Percentiles rank a stretch among this genome's conserved stretches.
Evolutionary conservation across 306 rosid genomes (phyloP).

Genomic region (Clitoria ternatea): DNA sequence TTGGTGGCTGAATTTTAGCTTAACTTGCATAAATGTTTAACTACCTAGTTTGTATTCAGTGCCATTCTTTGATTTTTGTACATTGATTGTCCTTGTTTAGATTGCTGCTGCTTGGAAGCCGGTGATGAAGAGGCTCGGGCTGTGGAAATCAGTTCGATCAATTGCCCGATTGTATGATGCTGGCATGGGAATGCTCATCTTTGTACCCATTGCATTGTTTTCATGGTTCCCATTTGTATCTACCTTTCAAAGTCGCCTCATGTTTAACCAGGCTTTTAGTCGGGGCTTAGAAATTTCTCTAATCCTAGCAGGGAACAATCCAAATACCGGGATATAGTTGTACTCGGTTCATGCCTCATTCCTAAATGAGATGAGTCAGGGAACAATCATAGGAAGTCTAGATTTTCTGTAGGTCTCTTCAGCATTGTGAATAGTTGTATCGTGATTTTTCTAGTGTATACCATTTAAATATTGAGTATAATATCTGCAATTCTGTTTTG

Average conservation of each 20-base stretch:
- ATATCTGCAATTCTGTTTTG: neutral
- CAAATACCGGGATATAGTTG: slow-evolving; percentile 57
- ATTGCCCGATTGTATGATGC: slow-evolving; percentile 87
- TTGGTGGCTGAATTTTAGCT: slow-evolving; percentile 13
- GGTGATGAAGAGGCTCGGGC: slow-evolving; percentile 55
- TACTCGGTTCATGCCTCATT: neutral
- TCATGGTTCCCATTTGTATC: slow-evolving; percentile 97
- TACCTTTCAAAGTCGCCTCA: slow-evolving; percentile 89
- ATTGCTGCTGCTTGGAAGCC: slow-evolving; percentile 97
- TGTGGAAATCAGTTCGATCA: slow-evolving; percentile 87
- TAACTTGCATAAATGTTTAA: neutral
- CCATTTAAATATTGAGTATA: neutral
- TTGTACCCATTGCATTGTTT: slow-evolving; percentile 69
- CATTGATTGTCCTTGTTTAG: slow-evolving; percentile 38
- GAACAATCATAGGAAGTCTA: neutral
- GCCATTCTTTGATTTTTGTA: neutral
- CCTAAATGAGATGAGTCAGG: neutral
- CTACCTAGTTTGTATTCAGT: neutral
- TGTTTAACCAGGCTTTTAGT: slow-evolving; percentile 97
- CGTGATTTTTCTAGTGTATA: slow-evolving; percentile 20
- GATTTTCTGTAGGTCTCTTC: neutral
- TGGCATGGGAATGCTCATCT: slow-evolving; percentile 92
- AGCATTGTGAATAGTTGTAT: slow-evolving; percentile 25
- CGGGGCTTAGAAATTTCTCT: slow-evolving; percentile 90
- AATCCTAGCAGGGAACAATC: slow-evolving; percentile 89